These are phyloP conservation scores for Rhynchosporium secalis DNA, from an alignment of 2,329 filamentous ascomycete genomes.

Conservation along the genomic window DNA sequence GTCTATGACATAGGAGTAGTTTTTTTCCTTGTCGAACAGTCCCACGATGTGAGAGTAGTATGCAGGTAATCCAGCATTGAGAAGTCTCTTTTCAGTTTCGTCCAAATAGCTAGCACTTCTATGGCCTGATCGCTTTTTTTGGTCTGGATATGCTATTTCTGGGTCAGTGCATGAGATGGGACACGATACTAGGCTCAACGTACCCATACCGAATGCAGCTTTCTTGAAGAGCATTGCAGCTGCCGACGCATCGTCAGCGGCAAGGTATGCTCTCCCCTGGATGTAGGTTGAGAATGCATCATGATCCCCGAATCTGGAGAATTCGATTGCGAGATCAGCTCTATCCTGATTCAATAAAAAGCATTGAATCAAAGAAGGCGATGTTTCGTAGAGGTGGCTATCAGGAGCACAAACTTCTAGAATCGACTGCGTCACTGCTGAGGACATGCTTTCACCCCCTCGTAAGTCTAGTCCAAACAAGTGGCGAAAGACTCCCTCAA, in stretches of 20 bases:
- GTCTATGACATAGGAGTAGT: slow-evolving; percentile 78
- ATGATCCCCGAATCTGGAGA: slow-evolving; percentile 56
- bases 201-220: slow-evolving; percentile 80
- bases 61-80: slow-evolving; percentile 72
- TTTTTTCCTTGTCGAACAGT: slow-evolving; percentile 76
- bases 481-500: slow-evolving; percentile 61
- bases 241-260: slow-evolving; percentile 69
- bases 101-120: slow-evolving; percentile 70
- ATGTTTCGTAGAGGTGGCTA: slow-evolving; percentile 62
- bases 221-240: slow-evolving; percentile 79
- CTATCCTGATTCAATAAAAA: slow-evolving; percentile 59
- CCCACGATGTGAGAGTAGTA: slow-evolving; percentile 87
- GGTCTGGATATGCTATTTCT: slow-evolving; percentile 31
- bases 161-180: slow-evolving; percentile 22
- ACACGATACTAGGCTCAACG: slow-evolving; percentile 41
- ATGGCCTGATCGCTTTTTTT: slow-evolving; percentile 42
- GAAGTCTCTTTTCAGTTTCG: slow-evolving; percentile 68
- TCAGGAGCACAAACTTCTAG: slow-evolving; percentile 64
- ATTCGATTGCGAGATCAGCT: slow-evolving; percentile 59
- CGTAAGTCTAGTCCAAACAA: slow-evolving; percentile 61
- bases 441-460: slow-evolving; percentile 53
- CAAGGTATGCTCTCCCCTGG: slow-evolving; percentile 76
- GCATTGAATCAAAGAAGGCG: slow-evolving; percentile 61
- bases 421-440: slow-evolving; percentile 66
- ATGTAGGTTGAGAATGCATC: slow-evolving; percentile 74